Base-by-base conservation (phyloP, 768 basidiomycete genomes). In the Russula sp. region DNA sequence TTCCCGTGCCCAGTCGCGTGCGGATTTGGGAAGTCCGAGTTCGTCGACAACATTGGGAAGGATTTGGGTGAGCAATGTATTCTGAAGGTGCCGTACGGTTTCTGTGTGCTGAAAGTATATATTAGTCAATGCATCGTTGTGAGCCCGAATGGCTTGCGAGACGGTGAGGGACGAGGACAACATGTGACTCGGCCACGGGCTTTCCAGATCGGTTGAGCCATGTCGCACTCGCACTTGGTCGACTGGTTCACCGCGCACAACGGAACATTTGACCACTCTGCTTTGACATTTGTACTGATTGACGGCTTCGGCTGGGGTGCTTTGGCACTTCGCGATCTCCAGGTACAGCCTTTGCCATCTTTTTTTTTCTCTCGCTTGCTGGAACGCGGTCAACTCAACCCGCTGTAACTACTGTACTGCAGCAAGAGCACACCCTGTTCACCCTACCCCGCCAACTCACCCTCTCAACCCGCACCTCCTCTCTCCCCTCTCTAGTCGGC, bases 341-440 rank as follows among this genome's bases (percentile, higher is more conserved):
- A 83, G 64, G 90, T 90, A 66, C 45, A 29, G 7, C 29, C n/a
- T 11, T 50, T 35, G 16, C 48, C 38, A 47, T 36, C 56, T 61
- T 41, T 39, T 25, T 48, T 58, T 25, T 20, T 36, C 32, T 22
- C 35, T 36, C 56, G 46, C 22, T 22, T 25, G 18, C 46, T 41
- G 36, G 8, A 46, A 46, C 55, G 41, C 65, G 63, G 62, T 53
- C 39, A 54, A 59, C 57, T 55, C 50, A 42, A 29, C 16, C 56
- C 57, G 63, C 38, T 22, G 7, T 41, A 14, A 35, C 3, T 29
- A 3, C 54, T n/a, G 4, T 29, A 3, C 54, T n/a, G 4, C 13
- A 95, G 92, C 79, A 85, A 77, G 87, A 83, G 50, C 79, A 87
- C 57, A 80, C 81, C 0, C 73, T 99, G 1, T 97, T 98, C 73